phyloP scores from a whole-genome alignment of 345 rosid genomes.

The Laguncularia racemosa region DNA sequence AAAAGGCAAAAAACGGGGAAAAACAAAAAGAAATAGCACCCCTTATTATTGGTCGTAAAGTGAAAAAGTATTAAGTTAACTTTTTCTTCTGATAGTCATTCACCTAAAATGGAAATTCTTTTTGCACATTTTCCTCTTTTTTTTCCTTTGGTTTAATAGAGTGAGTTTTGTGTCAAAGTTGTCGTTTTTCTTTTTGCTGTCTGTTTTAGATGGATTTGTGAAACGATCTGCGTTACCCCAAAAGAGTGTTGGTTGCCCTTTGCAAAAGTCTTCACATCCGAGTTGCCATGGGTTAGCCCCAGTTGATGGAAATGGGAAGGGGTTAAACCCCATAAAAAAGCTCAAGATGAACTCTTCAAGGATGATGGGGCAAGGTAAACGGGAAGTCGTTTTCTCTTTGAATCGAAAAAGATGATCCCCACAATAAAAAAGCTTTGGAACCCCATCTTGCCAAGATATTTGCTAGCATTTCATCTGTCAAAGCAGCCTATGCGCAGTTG shows the following conservation, averaged over 20 bases:
- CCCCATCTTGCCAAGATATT: constrained; percentile 68
- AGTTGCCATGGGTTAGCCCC: constrained; percentile 53
- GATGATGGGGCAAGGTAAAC: not conserved
- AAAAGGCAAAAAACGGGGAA: too few relatives aligned
- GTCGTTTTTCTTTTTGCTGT: not conserved
- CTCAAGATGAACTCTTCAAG: constrained; percentile 24
- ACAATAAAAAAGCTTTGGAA: constrained; percentile 37
- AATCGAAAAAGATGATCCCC: constrained; percentile 25
- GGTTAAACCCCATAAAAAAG: constrained; percentile 28
- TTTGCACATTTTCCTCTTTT: not conserved
- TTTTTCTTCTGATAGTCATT: constrained; percentile 11
- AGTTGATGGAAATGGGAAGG: constrained; percentile 38
- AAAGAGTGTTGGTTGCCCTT: constrained; percentile 57
- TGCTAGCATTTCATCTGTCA: constrained; percentile 65
- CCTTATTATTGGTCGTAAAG: constrained; percentile 30
- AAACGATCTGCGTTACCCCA: constrained; percentile 45
- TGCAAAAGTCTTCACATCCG: constrained; percentile 61
- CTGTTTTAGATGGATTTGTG: constrained; percentile 57
- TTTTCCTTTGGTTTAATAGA: not conserved
- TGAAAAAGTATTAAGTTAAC: constrained; percentile 32
- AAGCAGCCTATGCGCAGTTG: constrained; percentile 71
- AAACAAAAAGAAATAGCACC: constrained; percentile 19
- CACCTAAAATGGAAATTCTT: constrained; percentile 4
- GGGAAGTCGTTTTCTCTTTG: constrained; percentile 27
- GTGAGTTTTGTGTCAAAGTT: not conserved